A percentile compares a stretch with the other conserved stretches of the same genome.
Evolutionary conservation across 371 early-diverging fungal genomes (phyloP).

Genomic region (Batrachochytrium dendrobatidis): DNA sequence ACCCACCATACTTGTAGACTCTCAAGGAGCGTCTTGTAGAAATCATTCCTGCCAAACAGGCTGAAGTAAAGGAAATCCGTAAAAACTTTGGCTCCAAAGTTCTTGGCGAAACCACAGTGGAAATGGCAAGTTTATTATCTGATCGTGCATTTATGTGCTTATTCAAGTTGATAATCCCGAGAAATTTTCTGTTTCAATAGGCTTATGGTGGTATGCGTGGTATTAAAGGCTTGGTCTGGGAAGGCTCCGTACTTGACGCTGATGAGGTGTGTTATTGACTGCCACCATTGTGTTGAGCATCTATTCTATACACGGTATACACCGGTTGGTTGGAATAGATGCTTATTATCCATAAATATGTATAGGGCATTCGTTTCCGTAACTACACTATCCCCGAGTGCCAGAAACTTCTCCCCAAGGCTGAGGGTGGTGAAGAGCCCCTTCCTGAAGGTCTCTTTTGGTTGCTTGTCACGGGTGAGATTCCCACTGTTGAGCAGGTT

Average conservation of each 20-base stretch:
- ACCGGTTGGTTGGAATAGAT: slow-evolving; percentile 1
- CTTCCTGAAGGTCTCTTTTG: slow-evolving; percentile 97
- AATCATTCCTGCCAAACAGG: slow-evolving; percentile 89
- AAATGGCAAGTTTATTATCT: slow-evolving; percentile 54
- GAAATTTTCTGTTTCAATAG: slow-evolving; percentile 16
- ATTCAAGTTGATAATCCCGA: neutral
- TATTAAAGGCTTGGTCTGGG: slow-evolving; percentile 97
- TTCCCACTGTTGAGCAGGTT: slow-evolving; percentile 92
- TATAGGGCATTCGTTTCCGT: slow-evolving; percentile 93
- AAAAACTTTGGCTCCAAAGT: slow-evolving; percentile 81
- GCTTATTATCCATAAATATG: no score
- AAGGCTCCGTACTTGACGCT: slow-evolving; percentile 94
- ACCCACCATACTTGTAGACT: slow-evolving; percentile 16
- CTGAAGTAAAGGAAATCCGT: slow-evolving; percentile 88
- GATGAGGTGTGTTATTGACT: slow-evolving; percentile 60
- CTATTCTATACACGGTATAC: neutral
- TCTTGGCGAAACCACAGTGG: slow-evolving; percentile 91
- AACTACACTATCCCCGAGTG: slow-evolving; percentile 94
- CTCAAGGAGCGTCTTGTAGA: slow-evolving; percentile 91
- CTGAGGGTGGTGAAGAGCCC: slow-evolving; percentile 83
- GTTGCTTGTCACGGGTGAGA: slow-evolving; percentile 95
- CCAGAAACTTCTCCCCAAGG: slow-evolving; percentile 82
- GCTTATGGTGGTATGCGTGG: slow-evolving; percentile 98
- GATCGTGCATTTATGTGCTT: neutral
- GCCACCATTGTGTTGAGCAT: neutral